Evolutionary conservation across 148 eudicot species (phyloP).

Genomic region (Fagopyrum homotropicum): DNA sequence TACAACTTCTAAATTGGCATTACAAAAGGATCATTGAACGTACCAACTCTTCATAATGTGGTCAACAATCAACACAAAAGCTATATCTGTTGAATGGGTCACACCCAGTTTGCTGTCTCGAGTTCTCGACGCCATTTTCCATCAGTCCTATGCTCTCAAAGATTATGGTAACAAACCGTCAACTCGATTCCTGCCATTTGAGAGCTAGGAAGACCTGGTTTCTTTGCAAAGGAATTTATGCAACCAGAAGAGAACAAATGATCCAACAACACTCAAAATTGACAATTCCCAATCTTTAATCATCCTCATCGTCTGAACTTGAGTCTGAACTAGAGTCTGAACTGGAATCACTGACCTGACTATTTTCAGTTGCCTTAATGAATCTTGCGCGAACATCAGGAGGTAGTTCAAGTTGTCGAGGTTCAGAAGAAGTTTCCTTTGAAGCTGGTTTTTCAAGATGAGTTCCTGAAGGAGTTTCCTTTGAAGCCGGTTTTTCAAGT

Average conservation of each 20-base stretch:
- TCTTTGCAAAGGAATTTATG: neutral
- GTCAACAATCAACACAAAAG: neutral
- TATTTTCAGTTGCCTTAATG: conserved; percentile 39
- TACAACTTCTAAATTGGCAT: neutral
- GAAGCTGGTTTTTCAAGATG: neutral
- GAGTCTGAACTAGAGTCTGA: conserved; percentile 21
- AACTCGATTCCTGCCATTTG: neutral
- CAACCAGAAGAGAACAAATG: no score
- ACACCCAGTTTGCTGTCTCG: neutral
- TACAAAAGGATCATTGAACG: neutral
- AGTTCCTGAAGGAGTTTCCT: no score
- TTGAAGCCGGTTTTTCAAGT: no score
- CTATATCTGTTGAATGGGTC: neutral
- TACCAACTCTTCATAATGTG: neutral
- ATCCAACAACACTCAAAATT: no score
- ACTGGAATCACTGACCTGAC: conserved; percentile 26
- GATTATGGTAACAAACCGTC: no score
- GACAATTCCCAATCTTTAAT: neutral
- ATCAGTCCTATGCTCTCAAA: neutral
- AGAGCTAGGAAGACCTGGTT: neutral
- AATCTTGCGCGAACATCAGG: conserved; percentile 35
- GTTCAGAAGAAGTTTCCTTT: conserved; percentile 28
- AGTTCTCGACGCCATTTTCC: neutral
- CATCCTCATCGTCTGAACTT: conserved; percentile 70
- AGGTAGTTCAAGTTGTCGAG: neutral